Conservation (phyloP, 805 yeast species). For the Candida pseudoglaebosa region DNA sequence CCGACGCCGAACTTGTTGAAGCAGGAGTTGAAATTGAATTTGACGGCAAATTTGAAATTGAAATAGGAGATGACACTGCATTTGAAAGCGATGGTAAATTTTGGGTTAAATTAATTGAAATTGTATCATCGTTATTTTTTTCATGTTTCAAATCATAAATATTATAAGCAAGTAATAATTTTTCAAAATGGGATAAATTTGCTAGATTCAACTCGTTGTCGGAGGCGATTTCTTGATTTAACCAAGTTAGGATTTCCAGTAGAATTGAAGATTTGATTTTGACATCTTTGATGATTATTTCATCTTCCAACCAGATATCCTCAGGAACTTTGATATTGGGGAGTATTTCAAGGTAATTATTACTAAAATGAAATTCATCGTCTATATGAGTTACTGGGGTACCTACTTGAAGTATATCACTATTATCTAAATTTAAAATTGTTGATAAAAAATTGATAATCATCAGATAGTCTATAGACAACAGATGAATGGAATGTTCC, state of each 20-base stretch:
- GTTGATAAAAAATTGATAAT: slow-evolving; percentile 1
- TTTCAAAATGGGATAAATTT: slow-evolving; percentile 25
- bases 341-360: slow-evolving; percentile 20
- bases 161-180: slow-evolving; percentile 29
- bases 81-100: no score
- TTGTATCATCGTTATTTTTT: slow-evolving; percentile 5
- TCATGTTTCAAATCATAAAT: slow-evolving; percentile 23
- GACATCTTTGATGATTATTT: slow-evolving; percentile 25
- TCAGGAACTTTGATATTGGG: slow-evolving; percentile 31
- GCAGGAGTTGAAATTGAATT: no score
- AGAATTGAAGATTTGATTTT: slow-evolving; percentile 30
- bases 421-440: background rate
- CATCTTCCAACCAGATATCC: slow-evolving; percentile 35
- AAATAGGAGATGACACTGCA: no score
- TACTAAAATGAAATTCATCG: background rate
- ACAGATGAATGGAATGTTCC: no score
- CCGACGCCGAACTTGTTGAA: no score
- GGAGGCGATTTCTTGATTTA: slow-evolving; percentile 17
- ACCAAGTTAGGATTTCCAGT: slow-evolving; percentile 28
- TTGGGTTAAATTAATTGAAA: slow-evolving; percentile 7
- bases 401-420: no score
- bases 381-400: no score
- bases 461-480: no score
- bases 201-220: slow-evolving; percentile 20
- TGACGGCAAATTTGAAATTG: no score